phyloP scores from a whole-genome alignment of 768 basidiomycete genomes.

The Tephrocybe sp. region DNA sequence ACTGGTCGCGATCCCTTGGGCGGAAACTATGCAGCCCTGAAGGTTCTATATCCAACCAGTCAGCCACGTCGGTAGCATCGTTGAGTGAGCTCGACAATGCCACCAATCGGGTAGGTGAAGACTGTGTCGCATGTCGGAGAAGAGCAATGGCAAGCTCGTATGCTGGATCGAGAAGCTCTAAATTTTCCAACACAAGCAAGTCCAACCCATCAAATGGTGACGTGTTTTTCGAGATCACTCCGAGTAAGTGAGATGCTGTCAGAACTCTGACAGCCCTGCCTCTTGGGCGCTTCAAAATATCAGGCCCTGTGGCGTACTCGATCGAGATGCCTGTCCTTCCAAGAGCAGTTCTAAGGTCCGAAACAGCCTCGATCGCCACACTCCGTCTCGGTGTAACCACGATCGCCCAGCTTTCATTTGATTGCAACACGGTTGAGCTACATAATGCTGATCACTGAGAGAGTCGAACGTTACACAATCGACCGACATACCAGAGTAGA shows the following conservation, averaged over 20 bases:
- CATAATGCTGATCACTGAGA: conserved; percentile 10
- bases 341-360: conserved; percentile 47
- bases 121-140: conserved; percentile 62
- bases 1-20: conserved; percentile 79
- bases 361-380: conserved; percentile 51
- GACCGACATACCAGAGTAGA: conserved; percentile 61
- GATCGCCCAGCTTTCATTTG: conserved; percentile 52
- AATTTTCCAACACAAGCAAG: conserved; percentile 77
- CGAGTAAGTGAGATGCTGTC: conserved; percentile 51
- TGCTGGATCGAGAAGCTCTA: conserved; percentile 75
- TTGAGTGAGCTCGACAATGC: conserved; percentile 77
- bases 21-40: conserved; percentile 71
- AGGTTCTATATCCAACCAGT: conserved; percentile 76
- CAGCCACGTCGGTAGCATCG: conserved; percentile 76
- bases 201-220: conserved; percentile 41
- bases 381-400: conserved; percentile 60
- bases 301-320: conserved; percentile 31
- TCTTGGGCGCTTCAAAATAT: conserved; percentile 33
- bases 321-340: conserved; percentile 37
- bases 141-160: conserved; percentile 86
- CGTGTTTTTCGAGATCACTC: conserved; percentile 33
- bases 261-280: conserved; percentile 52
- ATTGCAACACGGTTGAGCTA: conserved; percentile 55
- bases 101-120: conserved; percentile 64
- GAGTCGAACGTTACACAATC: not conserved